Conservation (phyloP, 179 eudicot genomes). For the Amaranthus tricolor region DNA sequence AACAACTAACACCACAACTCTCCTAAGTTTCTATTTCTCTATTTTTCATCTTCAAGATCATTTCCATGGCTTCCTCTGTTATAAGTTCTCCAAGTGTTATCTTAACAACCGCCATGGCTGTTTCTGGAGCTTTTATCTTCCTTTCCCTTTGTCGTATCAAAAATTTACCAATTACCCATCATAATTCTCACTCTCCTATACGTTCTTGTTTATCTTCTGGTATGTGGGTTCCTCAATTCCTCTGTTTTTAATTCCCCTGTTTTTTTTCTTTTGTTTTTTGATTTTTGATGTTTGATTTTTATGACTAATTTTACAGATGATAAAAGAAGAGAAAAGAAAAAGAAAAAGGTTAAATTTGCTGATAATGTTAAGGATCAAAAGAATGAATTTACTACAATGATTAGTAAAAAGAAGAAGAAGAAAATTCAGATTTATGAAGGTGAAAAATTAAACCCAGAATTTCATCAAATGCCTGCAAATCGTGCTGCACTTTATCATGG, state of each 20-base stretch:
- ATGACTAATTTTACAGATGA: slow-evolving; percentile 14
- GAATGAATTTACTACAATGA: slow-evolving; percentile 20
- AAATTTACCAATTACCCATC: slow-evolving; percentile 20
- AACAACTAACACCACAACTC: not conserved
- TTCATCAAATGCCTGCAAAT: slow-evolving; percentile 45
- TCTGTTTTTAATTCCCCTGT: not conserved
- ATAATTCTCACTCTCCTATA: slow-evolving; percentile 17
- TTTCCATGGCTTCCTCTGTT: slow-evolving; percentile 29
- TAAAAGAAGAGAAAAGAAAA: slow-evolving; percentile 25
- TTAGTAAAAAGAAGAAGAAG: slow-evolving; percentile 29
- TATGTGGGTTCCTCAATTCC: slow-evolving; percentile 9
- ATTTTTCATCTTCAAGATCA: not conserved
- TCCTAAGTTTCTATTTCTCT: not conserved
- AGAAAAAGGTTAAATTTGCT: slow-evolving; percentile 41
- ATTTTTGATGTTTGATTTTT: not conserved
- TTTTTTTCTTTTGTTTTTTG: not conserved
- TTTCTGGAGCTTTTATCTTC: slow-evolving; percentile 41
- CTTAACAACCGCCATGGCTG: slow-evolving; percentile 46
- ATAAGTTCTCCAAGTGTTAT: slow-evolving; percentile 36
- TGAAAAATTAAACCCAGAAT: slow-evolving; percentile 1
- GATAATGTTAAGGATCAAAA: slow-evolving; percentile 35
- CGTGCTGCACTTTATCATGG: slow-evolving; percentile 54
- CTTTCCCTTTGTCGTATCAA: slow-evolving; percentile 31
- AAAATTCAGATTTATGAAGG: not conserved
- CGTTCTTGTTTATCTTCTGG: slow-evolving; percentile 50